These are phyloP conservation scores for Boeremia lycopersici DNA, from an alignment of 2,329 filamentous ascomycete genomes.

Conservation along the genomic window DNA sequence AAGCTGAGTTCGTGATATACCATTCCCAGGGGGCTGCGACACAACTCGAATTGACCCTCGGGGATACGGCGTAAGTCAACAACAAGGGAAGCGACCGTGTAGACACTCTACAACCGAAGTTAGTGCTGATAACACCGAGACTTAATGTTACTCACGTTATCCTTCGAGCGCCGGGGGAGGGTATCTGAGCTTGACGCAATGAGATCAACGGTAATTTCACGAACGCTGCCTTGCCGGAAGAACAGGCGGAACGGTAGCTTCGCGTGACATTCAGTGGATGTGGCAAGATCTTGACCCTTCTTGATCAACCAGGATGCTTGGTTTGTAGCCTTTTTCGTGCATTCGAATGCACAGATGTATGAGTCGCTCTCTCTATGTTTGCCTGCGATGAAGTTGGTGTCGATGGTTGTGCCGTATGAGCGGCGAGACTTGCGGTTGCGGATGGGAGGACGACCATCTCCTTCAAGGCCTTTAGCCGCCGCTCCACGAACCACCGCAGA, in stretches of 20 bases:
- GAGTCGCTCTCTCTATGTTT: too few relatives aligned
- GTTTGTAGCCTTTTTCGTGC: too few relatives aligned
- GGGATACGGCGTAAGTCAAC: background rate
- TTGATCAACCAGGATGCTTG: too few relatives aligned
- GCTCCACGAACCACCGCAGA: background rate
- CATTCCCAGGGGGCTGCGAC: background rate
- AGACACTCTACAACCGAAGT: background rate
- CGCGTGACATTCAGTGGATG: background rate
- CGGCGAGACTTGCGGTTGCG: background rate
- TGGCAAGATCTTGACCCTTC: background rate
- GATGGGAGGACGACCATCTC: background rate
- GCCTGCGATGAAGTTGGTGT: background rate
- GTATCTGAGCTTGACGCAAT: background rate
- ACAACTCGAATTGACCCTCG: background rate
- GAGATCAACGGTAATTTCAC: background rate
- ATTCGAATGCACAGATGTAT: too few relatives aligned
- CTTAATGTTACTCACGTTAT: background rate
- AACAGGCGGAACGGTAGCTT: background rate
- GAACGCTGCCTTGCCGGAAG: background rate
- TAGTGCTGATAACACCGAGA: too few relatives aligned
- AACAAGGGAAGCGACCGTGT: background rate
- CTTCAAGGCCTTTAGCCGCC: background rate
- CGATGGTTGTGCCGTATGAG: background rate
- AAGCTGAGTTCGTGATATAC: constrained; percentile 1
- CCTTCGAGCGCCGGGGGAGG: background rate